phyloP scores from a whole-genome alignment of 495 filamentous ascomycete species.

The Penicillium ochrochloron region DNA sequence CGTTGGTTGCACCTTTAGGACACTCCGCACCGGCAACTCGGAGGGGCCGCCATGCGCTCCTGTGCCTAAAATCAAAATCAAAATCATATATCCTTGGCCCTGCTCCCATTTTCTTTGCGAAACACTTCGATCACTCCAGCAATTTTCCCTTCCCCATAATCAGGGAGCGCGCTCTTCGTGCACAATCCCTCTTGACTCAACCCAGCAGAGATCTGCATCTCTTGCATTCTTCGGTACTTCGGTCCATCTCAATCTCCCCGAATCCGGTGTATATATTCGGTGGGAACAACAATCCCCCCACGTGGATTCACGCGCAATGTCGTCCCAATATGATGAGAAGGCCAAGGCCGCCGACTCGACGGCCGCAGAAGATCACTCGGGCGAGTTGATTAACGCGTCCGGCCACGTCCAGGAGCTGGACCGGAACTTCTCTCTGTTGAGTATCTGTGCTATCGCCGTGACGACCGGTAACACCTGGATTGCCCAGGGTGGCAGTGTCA shows the following conservation, averaged over 20 bases:
- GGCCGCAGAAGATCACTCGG: constrained; percentile 28
- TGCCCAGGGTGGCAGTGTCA: constrained; percentile 58
- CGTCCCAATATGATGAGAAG: constrained; percentile 25
- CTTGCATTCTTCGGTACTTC: neutral
- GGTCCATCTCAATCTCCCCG: neutral
- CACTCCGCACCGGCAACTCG: constrained; percentile 14
- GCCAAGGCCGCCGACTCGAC: constrained; percentile 30
- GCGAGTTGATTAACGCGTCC: constrained; percentile 54
- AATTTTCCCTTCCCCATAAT: neutral
- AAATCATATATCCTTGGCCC: neutral
- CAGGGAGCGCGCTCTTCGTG: neutral
- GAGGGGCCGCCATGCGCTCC: constrained; percentile 12
- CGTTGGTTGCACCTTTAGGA: neutral
- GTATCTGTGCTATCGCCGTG: constrained; percentile 59
- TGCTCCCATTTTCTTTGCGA: neutral
- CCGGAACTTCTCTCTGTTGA: constrained; percentile 61
- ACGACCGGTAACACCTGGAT: constrained; percentile 65
- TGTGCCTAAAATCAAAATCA: too few relatives aligned
- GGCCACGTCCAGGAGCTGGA: constrained; percentile 65
- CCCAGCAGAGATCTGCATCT: neutral
- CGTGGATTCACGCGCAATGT: constrained; percentile 18
- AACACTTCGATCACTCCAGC: constrained; percentile 1
- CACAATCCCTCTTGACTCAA: neutral
- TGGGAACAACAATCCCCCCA: neutral
- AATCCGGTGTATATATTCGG: neutral